A percentile compares a stretch with the other conserved stretches of the same genome.
These are phyloP conservation scores for Penicillium paneum DNA, from an alignment of 2,329 filamentous ascomycete genomes.

Conservation along the genomic window DNA sequence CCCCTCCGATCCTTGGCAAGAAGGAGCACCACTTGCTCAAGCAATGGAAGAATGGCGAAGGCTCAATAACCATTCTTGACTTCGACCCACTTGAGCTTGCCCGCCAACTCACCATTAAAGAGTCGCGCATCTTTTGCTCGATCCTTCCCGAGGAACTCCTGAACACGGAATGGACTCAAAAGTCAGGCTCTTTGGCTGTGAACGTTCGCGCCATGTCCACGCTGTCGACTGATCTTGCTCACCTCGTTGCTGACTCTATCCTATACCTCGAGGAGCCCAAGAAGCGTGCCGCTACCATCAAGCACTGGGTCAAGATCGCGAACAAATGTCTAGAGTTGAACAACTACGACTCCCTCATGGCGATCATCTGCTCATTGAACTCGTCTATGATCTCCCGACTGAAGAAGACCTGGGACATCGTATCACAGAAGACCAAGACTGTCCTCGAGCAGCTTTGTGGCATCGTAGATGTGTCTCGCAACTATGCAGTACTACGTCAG, in stretches of 20 bases:
- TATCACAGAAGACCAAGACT: conserved; percentile 79
- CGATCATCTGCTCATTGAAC: conserved; percentile 91
- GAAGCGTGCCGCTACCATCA: conserved; percentile 84
- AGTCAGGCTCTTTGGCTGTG: conserved; percentile 70
- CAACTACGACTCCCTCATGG: conserved; percentile 97
- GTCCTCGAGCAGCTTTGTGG: conserved; percentile 73
- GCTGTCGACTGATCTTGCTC: conserved; percentile 86
- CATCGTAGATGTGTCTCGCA: conserved; percentile 86
- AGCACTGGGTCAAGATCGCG: conserved; percentile 97
- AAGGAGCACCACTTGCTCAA: conserved; percentile 70
- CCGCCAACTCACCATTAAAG: conserved; percentile 86
- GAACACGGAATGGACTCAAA: conserved; percentile 91
- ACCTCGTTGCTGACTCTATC: conserved; percentile 90
- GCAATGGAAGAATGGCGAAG: conserved; percentile 70
- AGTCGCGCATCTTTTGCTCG: conserved; percentile 85
- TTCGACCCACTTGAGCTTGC: conserved; percentile 90
- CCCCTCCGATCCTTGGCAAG: conserved; percentile 67
- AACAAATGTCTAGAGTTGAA: conserved; percentile 81
- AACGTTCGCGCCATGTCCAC: conserved; percentile 95
- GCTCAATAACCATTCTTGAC: conserved; percentile 72
- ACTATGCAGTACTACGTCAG: conserved; percentile 81
- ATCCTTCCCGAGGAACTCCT: conserved; percentile 91
- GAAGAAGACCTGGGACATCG: conserved; percentile 84
- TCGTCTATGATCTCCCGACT: conserved; percentile 86
- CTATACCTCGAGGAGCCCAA: conserved; percentile 85